Evolutionary conservation across 495 filamentous ascomycete genomes (phyloP).

Genomic region (Astrothelium macrocarpum): DNA sequence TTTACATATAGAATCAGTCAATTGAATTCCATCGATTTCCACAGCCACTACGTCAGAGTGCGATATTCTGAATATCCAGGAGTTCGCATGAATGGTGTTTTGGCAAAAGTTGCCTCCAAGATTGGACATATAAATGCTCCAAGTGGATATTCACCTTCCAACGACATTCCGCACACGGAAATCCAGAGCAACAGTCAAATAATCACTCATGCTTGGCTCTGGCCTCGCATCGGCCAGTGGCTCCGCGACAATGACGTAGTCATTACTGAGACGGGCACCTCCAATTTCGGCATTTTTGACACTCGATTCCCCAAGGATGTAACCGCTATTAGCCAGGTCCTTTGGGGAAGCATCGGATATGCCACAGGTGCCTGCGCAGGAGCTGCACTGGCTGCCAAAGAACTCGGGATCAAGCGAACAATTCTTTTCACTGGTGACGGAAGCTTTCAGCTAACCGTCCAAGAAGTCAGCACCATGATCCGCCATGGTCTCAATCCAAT

Average conservation of each 20-base stretch:
- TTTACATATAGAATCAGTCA: constrained; percentile 79
- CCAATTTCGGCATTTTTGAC: constrained; percentile 86
- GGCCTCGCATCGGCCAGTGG: constrained; percentile 73
- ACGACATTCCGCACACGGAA: constrained; percentile 49
- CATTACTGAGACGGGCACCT: constrained; percentile 81
- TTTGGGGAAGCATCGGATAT: constrained; percentile 75
- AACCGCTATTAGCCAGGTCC: constrained; percentile 68
- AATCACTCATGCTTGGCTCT: constrained; percentile 81
- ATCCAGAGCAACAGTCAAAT: constrained; percentile 35
- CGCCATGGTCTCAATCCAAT: constrained; percentile 67
- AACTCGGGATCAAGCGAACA: constrained; percentile 27
- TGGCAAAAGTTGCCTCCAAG: constrained; percentile 58
- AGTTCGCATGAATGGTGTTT: constrained; percentile 76
- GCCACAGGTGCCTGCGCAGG: constrained; percentile 32
- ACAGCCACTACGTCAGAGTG: constrained; percentile 65
- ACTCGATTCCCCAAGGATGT: constrained; percentile 69
- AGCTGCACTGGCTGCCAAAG: constrained; percentile 38
- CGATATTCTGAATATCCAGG: constrained; percentile 55
- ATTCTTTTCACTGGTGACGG: constrained; percentile 85
- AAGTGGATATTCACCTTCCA: constrained; percentile 37
- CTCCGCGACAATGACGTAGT: constrained; percentile 66
- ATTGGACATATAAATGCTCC: constrained; percentile 44
- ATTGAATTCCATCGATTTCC: constrained; percentile 79
- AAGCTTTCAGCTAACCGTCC: constrained; percentile 73
- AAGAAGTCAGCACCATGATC: constrained; percentile 82